Percentiles rank a stretch among this genome's conserved stretches.
Conservation (phyloP, 2,329 filamentous ascomycete species). For the Aspergillus pseudonomiae region DNA sequence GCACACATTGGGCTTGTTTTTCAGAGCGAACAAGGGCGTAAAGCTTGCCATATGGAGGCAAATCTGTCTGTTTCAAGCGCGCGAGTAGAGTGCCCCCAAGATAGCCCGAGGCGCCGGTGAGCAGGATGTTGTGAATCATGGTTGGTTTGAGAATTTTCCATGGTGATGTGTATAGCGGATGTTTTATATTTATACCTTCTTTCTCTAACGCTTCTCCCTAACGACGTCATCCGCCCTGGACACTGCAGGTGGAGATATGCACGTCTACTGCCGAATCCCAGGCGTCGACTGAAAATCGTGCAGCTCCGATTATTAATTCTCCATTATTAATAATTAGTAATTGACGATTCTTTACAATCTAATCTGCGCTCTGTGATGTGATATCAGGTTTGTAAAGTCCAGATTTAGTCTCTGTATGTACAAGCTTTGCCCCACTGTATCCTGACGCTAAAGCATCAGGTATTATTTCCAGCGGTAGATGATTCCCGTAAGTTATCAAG, state of each 20-base stretch:
- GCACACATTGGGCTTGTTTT: constrained; percentile 49
- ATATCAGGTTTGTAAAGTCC: no score
- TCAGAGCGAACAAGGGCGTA: constrained; percentile 53
- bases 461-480: no score
- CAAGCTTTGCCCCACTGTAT: no score
- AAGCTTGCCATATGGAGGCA: constrained; percentile 49
- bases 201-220: no score
- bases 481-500: no score
- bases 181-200: neutral
- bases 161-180: neutral
- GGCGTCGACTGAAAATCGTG: neutral
- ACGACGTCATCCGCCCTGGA: no score
- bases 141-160: neutral
- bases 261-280: neutral
- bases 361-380: no score
- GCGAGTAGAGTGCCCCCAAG: constrained; percentile 56
- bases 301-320: neutral
- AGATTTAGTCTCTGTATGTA: no score
- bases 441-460: no score
- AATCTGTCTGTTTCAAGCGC: constrained; percentile 36
- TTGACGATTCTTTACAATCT: no score
- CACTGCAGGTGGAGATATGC: neutral
- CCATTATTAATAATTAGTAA: neutral
- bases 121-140: constrained; percentile 44
- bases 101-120: constrained; percentile 58